A percentile compares a stretch with the other conserved stretches of the same genome.
phyloP scores from a whole-genome alignment of 2,329 filamentous ascomycete species.

The Verticillium zaregamsianum region DNA sequence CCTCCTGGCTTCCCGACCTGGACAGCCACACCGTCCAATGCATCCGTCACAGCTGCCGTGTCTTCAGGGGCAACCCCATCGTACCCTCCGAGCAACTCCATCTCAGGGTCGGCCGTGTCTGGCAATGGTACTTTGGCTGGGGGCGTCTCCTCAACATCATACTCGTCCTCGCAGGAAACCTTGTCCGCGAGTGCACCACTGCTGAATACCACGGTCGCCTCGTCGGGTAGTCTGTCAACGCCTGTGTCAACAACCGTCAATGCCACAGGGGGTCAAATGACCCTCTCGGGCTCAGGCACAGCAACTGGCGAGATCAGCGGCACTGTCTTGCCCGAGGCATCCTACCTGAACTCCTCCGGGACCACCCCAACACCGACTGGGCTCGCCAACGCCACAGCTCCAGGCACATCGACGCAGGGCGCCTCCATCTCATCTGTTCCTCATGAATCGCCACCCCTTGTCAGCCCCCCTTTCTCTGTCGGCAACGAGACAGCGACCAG shows the following conservation, averaged over 20 bases:
- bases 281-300: not conserved
- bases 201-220: not conserved
- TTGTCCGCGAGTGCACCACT: not conserved
- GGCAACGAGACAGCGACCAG: not conserved
- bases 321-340: not conserved
- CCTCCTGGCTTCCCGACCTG: not conserved
- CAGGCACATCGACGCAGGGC: not conserved
- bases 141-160: not conserved
- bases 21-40: not conserved
- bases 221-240: not conserved
- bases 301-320: not conserved
- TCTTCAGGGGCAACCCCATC: not conserved
- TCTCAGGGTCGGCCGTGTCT: not conserved
- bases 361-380: not conserved
- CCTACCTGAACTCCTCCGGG: not conserved
- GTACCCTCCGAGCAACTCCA: not conserved
- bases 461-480: not conserved
- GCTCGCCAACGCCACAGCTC: not conserved
- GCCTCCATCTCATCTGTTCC: not conserved
- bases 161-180: not conserved
- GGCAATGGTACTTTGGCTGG: not conserved
- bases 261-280: not conserved
- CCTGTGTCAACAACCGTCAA: not conserved
- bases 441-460: not conserved
- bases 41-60: not conserved